Evolutionary conservation across 2,329 filamentous ascomycete genomes (phyloP), one percentile per base, ranked within the genome.

Genomic region (Paramyrothecium sp.): DNA sequence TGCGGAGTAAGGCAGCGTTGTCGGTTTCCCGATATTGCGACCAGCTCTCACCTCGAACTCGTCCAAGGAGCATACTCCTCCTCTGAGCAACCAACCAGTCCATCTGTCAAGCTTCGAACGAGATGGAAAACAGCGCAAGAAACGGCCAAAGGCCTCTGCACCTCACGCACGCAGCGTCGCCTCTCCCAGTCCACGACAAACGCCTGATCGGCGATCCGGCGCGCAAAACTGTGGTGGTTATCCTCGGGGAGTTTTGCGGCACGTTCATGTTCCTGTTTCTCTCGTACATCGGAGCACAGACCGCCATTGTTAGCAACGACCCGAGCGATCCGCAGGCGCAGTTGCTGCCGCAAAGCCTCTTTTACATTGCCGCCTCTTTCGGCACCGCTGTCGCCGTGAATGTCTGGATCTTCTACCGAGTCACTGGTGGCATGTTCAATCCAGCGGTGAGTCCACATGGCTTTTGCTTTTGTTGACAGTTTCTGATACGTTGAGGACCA

Each of bases 321-420:
- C 65, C 67, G 7, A 38, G 49, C 1, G 56, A 72, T 19, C 62
- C 69, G 2, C 53, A 56, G 0, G 66, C 67, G 0, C 66, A 67
- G 7, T 67, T 76, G 1, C 56, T 69, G 13, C 68, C 74, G 0
- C 66, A 67, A 48, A 73, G 69, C 30, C 65, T 84, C 41, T 64
- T 84, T 21, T 83, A 80, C 63, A 79, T 84, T 58, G 77, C 80
- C 33, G 63, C 79, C 1, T 72, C 75, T 34, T 84, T 84, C 54
- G 81, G 80, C 13, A 69, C 80, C 10, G 76, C 80, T 3, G 66
- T 86, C 21, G 74, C 78, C 2, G 77, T 82, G 56, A 84, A 81
- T 55, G 81, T 82, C 10, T 85, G 81, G 81, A 75, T 81, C 22
- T 85, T 85, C 65, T 85, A 77, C 63, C 76, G 83, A 48, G 74